Base-by-base conservation (phyloP, 352 stramenopile species). In the Phytopythium ostracodes region DNA sequence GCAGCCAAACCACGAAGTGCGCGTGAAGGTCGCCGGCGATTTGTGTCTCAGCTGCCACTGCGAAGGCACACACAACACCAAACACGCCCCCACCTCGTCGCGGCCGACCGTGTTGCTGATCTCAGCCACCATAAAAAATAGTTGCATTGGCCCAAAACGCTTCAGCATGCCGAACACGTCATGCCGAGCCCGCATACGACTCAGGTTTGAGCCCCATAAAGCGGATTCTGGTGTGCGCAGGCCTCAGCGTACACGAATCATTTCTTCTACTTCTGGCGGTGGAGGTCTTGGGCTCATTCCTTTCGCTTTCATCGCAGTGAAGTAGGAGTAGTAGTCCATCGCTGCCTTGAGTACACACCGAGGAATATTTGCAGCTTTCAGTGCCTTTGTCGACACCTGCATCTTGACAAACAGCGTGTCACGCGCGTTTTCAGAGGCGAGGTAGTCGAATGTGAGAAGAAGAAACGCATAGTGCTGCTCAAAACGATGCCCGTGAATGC, bases 161-260 rank as follows among this genome's bases (percentile, higher is more conserved):
- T 67, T 65, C 0, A 73, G n/a, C 24, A 72, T 62, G 0, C 64
- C 67, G 22, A 75, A 77, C 0, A 77, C 17, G 61, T 72, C 61
- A 5, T 60, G 53, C 0, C 66, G 53, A 1, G 59, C 69, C 18
- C 59, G 50, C 36, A 66, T 65, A 0, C 62, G 46, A 14, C 58
- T 36, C 14, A 49, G 22, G 27, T 75, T 73, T 0, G 67, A 77
- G 0, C 64, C 71, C 12, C 66, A 68, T 31, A 66, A 68, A 0
- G 59, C 59, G 1, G 63, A 53, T 29, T 68, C 62, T 4, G 57
- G 54, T 1, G 66, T 51, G 1, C 60, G 22, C 1, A 74, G 25
- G 6, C 66, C 70, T n/a, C 66, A 66, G 4, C 61, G 52, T 20
- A 77, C 43, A 4, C 70, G 53, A 10, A 77, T 52, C 0, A 72